These are phyloP conservation scores for Apophysomyces variabilis DNA, from an alignment of 371 early-diverging fungal genomes.

Conservation along the genomic window DNA sequence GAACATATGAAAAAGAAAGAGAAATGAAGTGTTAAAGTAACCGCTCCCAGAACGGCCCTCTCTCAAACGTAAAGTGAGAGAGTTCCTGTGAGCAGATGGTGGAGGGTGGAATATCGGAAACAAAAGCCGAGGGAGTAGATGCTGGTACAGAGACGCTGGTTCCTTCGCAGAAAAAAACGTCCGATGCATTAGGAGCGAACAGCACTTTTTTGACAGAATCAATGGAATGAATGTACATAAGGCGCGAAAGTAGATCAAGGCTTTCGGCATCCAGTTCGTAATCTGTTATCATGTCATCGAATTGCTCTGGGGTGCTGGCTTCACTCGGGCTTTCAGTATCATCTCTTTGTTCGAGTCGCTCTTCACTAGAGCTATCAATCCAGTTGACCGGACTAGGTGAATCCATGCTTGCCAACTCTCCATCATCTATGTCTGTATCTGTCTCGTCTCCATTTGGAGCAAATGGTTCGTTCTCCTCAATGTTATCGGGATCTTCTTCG, in stretches of 20 bases:
- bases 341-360: slow-evolving; percentile 7
- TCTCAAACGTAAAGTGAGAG: slow-evolving; percentile 39
- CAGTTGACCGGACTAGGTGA: slow-evolving; percentile 5
- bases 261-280: slow-evolving; percentile 29
- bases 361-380: slow-evolving; percentile 2
- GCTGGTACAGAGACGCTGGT: background rate
- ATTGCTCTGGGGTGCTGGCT: slow-evolving; percentile 39
- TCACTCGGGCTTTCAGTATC: slow-evolving; percentile 33
- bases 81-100: slow-evolving; percentile 41
- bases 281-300: slow-evolving; percentile 20
- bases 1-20: slow-evolving; percentile 10
- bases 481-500: slow-evolving; percentile 28
- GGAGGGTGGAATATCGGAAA: slow-evolving; percentile 33
- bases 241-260: slow-evolving; percentile 26
- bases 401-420: background rate
- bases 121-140: slow-evolving; percentile 17
- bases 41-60: slow-evolving; percentile 39
- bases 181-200: slow-evolving; percentile 35
- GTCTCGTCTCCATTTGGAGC: background rate
- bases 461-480: background rate
- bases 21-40: slow-evolving; percentile 23
- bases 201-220: slow-evolving; percentile 23
- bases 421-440: background rate
- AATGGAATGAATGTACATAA: slow-evolving; percentile 30
- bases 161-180: slow-evolving; percentile 44